phyloP scores from a whole-genome alignment of 192 early-diverging fungal genomes.

The Spizellomyces punctatus region DNA sequence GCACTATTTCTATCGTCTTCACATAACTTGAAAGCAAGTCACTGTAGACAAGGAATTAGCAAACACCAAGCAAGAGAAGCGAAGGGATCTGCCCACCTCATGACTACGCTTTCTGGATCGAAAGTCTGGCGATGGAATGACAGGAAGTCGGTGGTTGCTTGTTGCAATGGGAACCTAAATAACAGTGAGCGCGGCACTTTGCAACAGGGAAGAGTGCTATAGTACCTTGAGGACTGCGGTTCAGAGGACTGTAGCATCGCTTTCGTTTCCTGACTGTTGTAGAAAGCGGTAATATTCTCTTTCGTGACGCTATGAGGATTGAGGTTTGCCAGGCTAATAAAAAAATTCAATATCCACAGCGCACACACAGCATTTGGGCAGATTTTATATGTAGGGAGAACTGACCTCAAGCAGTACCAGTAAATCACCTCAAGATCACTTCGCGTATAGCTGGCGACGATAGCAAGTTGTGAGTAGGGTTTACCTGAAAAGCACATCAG shows the following conservation, averaged over 20 bases:
- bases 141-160: background rate
- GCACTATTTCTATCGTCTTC: too few relatives aligned
- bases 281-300: slow-evolving; percentile 38
- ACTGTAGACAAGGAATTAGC: too few relatives aligned
- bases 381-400: background rate
- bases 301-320: slow-evolving; percentile 33
- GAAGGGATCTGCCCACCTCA: too few relatives aligned
- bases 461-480: slow-evolving; percentile 44
- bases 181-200: too few relatives aligned
- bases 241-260: background rate
- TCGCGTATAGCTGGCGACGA: slow-evolving; percentile 34
- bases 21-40: too few relatives aligned
- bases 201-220: background rate
- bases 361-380: too few relatives aligned
- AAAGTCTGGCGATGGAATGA: slow-evolving; percentile 7
- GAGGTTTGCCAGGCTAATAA: slow-evolving; percentile 32
- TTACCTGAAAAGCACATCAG: slow-evolving; percentile 30
- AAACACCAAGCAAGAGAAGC: too few relatives aligned
- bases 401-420: slow-evolving; percentile 47
- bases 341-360: too few relatives aligned
- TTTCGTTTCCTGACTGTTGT: slow-evolving; percentile 9
- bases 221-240: background rate
- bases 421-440: slow-evolving; percentile 41
- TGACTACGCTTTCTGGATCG: background rate
- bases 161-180: background rate